Conservation (phyloP, 495 filamentous ascomycete species). For the Neohortaea acidophila region DNA sequence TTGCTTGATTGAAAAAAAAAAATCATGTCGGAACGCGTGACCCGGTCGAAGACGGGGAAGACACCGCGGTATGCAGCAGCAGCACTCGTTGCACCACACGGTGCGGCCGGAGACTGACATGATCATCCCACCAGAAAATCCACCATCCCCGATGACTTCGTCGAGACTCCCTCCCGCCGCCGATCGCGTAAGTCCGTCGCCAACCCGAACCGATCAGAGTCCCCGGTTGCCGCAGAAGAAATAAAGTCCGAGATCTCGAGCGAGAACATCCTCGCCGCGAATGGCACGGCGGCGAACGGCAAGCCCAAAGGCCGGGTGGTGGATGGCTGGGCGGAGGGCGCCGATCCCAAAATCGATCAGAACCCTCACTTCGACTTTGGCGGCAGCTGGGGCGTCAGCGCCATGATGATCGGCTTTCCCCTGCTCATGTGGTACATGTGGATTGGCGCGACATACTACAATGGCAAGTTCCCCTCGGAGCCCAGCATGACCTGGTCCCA, state of each 20-base stretch:
- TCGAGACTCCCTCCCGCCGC: slow-evolving; percentile 27
- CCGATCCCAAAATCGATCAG: slow-evolving; percentile 64
- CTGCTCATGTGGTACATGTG: slow-evolving; percentile 98
- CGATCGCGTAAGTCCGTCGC: slow-evolving; percentile 23
- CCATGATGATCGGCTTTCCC: slow-evolving; percentile 88
- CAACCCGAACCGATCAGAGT: slow-evolving; percentile 14
- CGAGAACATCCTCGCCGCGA: no score
- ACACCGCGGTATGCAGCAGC: slow-evolving; percentile 24
- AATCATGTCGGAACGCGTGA: slow-evolving; percentile 8
- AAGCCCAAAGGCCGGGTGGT: slow-evolving; percentile 28
- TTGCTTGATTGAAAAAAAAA: no score
- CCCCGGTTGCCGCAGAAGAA: slow-evolving; percentile 11
- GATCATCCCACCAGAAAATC: slow-evolving; percentile 20
- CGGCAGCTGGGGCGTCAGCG: slow-evolving; percentile 55
- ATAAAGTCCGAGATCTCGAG: slow-evolving; percentile 6
- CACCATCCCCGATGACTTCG: slow-evolving; percentile 26
- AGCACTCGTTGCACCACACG: neutral
- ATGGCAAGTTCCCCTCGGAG: slow-evolving; percentile 56
- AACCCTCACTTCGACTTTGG: slow-evolving; percentile 81
- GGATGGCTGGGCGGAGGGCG: slow-evolving; percentile 51
- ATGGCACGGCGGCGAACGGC: slow-evolving; percentile 12
- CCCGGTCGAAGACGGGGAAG: slow-evolving; percentile 29
- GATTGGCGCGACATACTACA: slow-evolving; percentile 84
- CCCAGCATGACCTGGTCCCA: slow-evolving; percentile 50
- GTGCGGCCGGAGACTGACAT: neutral